Base-by-base conservation (phyloP, 805 yeast species). In the Candida maesae region DNA sequence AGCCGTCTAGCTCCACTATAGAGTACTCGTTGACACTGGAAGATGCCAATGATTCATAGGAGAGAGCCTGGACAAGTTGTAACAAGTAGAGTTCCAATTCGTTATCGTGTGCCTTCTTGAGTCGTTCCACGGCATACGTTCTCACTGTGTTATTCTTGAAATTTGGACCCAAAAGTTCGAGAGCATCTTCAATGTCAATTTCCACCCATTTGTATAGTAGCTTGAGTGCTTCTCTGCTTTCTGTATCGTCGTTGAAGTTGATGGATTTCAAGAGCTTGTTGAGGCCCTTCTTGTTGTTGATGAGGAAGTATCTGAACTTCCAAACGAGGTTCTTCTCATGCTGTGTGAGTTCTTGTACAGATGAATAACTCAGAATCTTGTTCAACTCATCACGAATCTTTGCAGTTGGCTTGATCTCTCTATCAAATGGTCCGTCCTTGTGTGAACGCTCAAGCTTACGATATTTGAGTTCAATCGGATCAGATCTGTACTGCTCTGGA, bases 11-110 rank as follows among this genome's bases (percentile, higher is more conserved):
- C 6, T 66, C 64, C 1, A 68, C 67, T 34, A 67, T 65, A 6
- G 70, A 64, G 41, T 61, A 68, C 35, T 65, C 71, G 37, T 61
- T 60, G 17, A 55, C 58, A 14, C 38, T 34, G 2, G 39, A 19
- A 1, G 41, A 30, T 2, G 50, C 35, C 7, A 46, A 9, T 3
- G 53, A 55, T 44, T 93, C 99, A 59, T 87, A 87, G 52, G 86
- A 83, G 27, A 91, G 74, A 0, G 96, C 95, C 56, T 90, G 97
- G 0, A 91, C 98, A 14, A 91, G 68, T 61, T 93, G 99, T 41
- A 91, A 71, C 48, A 93, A 65, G 55, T 87, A 93, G 45, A 90
- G 68, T 41, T 85, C 82, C 13, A 93, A 60, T 48, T 91, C 96
- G 10, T 76, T 81, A 52, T 87, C 93, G 26, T 78, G 74, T 0